Base-by-base conservation (phyloP, 2,329 filamentous ascomycete species). In the Aspergillus sergii region DNA sequence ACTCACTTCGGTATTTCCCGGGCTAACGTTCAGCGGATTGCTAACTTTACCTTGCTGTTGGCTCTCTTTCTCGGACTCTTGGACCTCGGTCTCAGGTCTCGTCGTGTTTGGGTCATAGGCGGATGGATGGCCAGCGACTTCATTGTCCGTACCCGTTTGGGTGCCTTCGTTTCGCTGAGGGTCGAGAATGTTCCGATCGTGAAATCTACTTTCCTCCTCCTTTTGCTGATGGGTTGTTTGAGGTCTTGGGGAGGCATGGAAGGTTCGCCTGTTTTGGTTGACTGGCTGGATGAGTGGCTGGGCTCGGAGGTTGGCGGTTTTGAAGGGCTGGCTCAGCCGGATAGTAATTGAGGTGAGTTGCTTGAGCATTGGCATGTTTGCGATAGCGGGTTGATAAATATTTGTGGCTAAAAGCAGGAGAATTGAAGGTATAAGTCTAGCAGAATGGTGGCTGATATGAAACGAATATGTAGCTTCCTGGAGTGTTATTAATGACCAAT, bases 101-200 rank as follows among this genome's bases (percentile, higher is more conserved):
- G 91, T 94, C 74, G 86, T 86, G 60, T 82, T 78, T 0, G 88
- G 87, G 73, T 92, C 84, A 77, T 91, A 96, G 1, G 93, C 89
- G 0, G 88, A 84, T 48, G 88, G 82, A 61, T 85, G 80, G 34
- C 83, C 80, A 0, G 84, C 82, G 0, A 88, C 84, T 14, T 86
- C 83, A 53, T 88, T 80, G 68, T 88, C 91, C 0, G 86, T 86
- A 4, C 87, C 90, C 57, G 87, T 88, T 73, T 89, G 87, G 62
- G 87, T 86, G 77, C 89, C 87, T 74, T 96, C 91, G 59, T 84
- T 87, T 2, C 85, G 78, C 39, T 86, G 82, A 0, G 90, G 88
- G 63, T 90, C 86, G 39, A 96, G 83, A 3, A 83, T 83, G 66
- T 89, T 84, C 58, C 87, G 85, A 72, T 89, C 84, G 12, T 68